Percentiles rank a stretch among this genome's conserved stretches.
Conservation (phyloP, 179 eudicot species). For the Corrigiola litoralis region DNA sequence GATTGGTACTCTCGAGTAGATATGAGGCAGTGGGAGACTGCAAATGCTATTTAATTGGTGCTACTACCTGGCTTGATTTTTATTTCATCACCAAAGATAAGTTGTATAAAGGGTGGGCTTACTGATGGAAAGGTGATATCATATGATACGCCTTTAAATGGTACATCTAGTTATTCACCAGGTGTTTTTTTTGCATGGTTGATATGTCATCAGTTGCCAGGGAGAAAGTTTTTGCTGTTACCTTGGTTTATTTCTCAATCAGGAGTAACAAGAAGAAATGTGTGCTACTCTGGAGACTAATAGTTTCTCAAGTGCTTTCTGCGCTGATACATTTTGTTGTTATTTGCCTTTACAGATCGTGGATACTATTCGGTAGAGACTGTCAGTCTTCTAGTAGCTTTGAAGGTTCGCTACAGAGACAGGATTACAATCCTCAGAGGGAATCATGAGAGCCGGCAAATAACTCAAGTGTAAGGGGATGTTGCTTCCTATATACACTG, state of each 20-base stretch:
- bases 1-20: no score
- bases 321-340: conserved; percentile 6
- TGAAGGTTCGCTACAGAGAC: conserved; percentile 87
- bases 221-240: background rate
- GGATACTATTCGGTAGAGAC: conserved; percentile 96
- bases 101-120: no score
- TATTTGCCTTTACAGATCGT: conserved; percentile 54
- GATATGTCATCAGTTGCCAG: no score
- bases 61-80: no score
- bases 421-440: conserved; percentile 92
- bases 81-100: no score
- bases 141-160: no score
- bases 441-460: conserved; percentile 94
- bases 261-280: background rate
- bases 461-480: conserved; percentile 88
- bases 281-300: background rate
- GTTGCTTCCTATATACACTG: background rate
- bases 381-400: conserved; percentile 79
- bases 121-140: no score
- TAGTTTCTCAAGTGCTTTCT: background rate
- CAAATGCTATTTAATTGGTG: no score
- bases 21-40: no score
- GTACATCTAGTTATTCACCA: no score
- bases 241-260: background rate
- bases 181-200: no score